Conservation (phyloP, 768 basidiomycete species). For the Boletus reticuloceps region DNA sequence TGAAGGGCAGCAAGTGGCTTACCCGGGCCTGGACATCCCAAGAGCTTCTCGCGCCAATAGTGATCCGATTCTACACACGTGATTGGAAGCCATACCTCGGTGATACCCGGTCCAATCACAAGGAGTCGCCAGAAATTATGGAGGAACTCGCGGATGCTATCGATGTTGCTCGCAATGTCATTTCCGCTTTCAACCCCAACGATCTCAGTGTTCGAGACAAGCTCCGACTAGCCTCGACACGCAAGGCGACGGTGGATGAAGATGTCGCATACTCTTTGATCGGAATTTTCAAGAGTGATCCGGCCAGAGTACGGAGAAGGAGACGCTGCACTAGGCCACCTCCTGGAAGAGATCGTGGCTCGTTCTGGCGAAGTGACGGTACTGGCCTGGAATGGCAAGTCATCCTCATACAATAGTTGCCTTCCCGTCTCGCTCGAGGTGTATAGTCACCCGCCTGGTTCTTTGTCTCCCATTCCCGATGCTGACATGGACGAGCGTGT, state of each 20-base stretch:
- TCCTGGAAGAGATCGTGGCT: slow-evolving; percentile 4
- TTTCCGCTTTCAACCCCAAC: slow-evolving; percentile 1
- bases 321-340: neutral
- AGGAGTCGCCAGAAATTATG: slow-evolving; percentile 6
- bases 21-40: slow-evolving; percentile 15
- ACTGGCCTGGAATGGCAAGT: slow-evolving; percentile 3
- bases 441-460: neutral
- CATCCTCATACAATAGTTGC: slow-evolving; percentile 7
- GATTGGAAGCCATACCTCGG: slow-evolving; percentile 12
- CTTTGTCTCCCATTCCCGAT: too few species aligned
- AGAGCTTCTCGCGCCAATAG: slow-evolving; percentile 11
- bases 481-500: neutral
- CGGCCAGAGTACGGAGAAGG: slow-evolving; percentile 5
- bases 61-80: slow-evolving; percentile 7
- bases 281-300: neutral
- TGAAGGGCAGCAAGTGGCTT: too few species aligned
- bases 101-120: slow-evolving; percentile 3
- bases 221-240: slow-evolving; percentile 8
- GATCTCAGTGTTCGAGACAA: slow-evolving; percentile 6
- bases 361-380: slow-evolving; percentile 1
- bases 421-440: slow-evolving; percentile 1
- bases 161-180: neutral
- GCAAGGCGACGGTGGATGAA: neutral
- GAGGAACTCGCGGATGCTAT: slow-evolving; percentile 8
- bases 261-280: slow-evolving; percentile 3